Percentiles rank a stretch among this genome's conserved stretches.
phyloP scores from a whole-genome alignment of 345 rosid species.

The Arabidopsis arenosa region DNA sequence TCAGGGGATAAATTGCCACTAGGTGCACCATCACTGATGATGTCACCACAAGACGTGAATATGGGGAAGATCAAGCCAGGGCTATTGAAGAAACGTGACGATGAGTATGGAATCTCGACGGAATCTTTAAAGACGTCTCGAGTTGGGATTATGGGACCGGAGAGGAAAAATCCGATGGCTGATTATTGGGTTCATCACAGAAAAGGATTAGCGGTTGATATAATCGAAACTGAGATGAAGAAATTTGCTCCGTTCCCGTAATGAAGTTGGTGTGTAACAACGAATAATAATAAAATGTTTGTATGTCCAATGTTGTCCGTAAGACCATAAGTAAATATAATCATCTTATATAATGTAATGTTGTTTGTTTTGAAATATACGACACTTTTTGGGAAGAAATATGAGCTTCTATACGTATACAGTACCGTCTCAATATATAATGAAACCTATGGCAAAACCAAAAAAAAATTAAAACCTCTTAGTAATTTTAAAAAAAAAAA shows the following conservation, averaged over 20 bases:
- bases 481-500: too few relatives aligned
- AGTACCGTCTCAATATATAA: too few relatives aligned
- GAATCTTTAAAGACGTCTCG: constrained; percentile 51
- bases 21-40: constrained; percentile 68
- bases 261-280: not conserved
- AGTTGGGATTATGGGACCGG: constrained; percentile 55
- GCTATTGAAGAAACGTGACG: constrained; percentile 56
- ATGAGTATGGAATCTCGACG: constrained; percentile 53
- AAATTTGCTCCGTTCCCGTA: constrained; percentile 53
- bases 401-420: too few relatives aligned
- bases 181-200: constrained; percentile 80
- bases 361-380: not conserved
- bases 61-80: constrained; percentile 57
- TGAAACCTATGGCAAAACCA: too few relatives aligned
- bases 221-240: constrained; percentile 55
- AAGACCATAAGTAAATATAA: not conserved
- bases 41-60: constrained; percentile 76
- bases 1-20: constrained; percentile 54
- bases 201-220: constrained; percentile 63
- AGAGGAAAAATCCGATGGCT: constrained; percentile 61
- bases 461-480: too few relatives aligned
- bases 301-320: not conserved
- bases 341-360: not conserved
- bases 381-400: not conserved
- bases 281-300: not conserved